Evolutionary conservation across 1,139 yeast genomes (phyloP), one percentile per base, ranked within the genome.

Genomic region (Blastobotrys raffinosifermentans): DNA sequence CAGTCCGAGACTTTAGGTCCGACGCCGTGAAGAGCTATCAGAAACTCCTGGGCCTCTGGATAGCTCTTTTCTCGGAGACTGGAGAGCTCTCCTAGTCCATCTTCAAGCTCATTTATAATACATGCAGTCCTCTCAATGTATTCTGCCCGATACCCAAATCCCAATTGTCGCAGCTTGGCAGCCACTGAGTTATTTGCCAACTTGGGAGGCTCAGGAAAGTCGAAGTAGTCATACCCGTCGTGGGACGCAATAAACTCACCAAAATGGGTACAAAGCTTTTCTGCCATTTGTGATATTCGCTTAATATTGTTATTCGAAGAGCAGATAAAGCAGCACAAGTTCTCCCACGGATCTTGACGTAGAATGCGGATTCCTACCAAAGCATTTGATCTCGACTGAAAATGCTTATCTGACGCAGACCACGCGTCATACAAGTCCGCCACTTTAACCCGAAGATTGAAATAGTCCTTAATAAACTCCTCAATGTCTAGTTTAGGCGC

Each of bases 1-100:
- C 99, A 91, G 53, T 93, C 98, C 0, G 99, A 96, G 1, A 91
- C 98, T 61, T 91, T 91, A 1, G 98, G 97, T 0, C 99, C 99
- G 0, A 93, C 96, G 0, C 99, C 99, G 2, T 74, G 70, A 46
- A 83, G 79, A 46, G 74, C 71, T 44, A 82, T 64, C 31, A 93
- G 63, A 43, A 73, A 78, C 13, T 73, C 73, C 45, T 82, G 83
- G 1, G 85, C 80, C 6, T 71, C 73, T 35, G 70, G 71, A 48
- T 80, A 78, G 3, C 72, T 60, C 21, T 56, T 49, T 0, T 51
- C 40, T 22, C 89, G 61, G 34, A 80, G 59, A 15, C 51, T 58
- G 5, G 45, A 38, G 10, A 61, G 48, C 29, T 48, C 44, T 3
- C 45, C 37, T 19, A 57, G 41, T 1, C 61, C 58, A 7, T 40